Conservation (phyloP, 208 protist genomes). For the Naegleria gruberi region DNA sequence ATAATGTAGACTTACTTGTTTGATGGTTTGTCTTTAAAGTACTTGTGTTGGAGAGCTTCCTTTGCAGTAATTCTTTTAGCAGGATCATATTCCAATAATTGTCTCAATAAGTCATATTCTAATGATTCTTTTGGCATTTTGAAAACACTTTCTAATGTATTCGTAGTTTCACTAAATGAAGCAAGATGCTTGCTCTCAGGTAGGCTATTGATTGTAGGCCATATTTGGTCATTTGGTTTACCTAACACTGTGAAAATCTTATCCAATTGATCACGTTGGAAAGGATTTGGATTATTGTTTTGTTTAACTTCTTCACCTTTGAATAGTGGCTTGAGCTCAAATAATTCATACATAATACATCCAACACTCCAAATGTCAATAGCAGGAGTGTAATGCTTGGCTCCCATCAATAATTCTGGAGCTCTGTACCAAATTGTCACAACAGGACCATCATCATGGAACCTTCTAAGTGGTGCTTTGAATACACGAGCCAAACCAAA, state of each 20-base stretch:
- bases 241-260: constrained; percentile 35
- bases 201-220: neutral
- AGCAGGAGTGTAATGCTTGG: constrained; percentile 33
- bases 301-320: constrained; percentile 40
- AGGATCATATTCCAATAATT: constrained; percentile 1
- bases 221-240: neutral
- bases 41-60: neutral
- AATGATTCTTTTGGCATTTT: neutral
- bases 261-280: constrained; percentile 65
- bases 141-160: neutral
- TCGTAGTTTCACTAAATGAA: neutral
- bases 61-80: neutral
- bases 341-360: constrained; percentile 97
- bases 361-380: constrained; percentile 98
- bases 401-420: constrained; percentile 25
- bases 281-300: neutral
- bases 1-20: no score
- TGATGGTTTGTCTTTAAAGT: neutral
- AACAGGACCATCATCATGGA: constrained; percentile 17
- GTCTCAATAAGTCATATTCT: neutral
- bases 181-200: constrained; percentile 34
- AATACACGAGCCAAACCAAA: constrained; percentile 15
- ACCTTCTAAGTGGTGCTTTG: neutral
- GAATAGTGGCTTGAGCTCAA: constrained; percentile 58
- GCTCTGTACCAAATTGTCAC: constrained; percentile 32